phyloP scores from a whole-genome alignment of 148 eudicot species.

The Chenopodium suecicum region DNA sequence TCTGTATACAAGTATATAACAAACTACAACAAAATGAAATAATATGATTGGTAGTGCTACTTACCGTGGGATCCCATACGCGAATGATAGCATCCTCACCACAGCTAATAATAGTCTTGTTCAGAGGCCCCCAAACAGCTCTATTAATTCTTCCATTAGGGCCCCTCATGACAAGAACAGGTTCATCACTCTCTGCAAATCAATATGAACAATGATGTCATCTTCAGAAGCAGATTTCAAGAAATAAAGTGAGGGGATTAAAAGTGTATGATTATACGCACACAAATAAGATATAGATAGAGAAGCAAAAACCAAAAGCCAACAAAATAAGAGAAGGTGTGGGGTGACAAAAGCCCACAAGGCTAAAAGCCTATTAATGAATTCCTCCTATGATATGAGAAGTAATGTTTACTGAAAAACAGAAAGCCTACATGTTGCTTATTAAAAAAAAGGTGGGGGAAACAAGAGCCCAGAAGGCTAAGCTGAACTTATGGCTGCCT shows the following conservation, averaged over 20 bases:
- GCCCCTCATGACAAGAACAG: constrained; percentile 68
- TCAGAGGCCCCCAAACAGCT: constrained; percentile 98
- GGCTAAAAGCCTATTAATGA: too few relatives aligned
- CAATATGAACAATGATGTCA: constrained; percentile 3
- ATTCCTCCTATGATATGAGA: background rate
- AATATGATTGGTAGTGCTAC: constrained; percentile 14
- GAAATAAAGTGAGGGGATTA: background rate
- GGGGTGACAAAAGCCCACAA: too few relatives aligned
- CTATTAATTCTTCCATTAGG: constrained; percentile 87
- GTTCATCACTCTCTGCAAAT: constrained; percentile 63
- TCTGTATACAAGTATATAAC: too few relatives aligned
- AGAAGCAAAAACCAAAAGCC: too few relatives aligned
- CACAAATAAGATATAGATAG: background rate
- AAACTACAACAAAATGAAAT: background rate
- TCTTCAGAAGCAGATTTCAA: background rate
- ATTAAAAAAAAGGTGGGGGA: background rate
- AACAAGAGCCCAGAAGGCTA: background rate
- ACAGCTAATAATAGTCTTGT: constrained; percentile 76
- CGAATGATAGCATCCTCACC: constrained; percentile 92
- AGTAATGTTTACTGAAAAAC: background rate
- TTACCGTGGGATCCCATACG: constrained; percentile 89
- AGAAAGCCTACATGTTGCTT: background rate
- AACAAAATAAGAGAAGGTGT: too few relatives aligned
- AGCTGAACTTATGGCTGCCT: background rate
- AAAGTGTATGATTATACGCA: background rate